phyloP scores from a whole-genome alignment of 768 basidiomycete species.

The Russula brevipes region DNA sequence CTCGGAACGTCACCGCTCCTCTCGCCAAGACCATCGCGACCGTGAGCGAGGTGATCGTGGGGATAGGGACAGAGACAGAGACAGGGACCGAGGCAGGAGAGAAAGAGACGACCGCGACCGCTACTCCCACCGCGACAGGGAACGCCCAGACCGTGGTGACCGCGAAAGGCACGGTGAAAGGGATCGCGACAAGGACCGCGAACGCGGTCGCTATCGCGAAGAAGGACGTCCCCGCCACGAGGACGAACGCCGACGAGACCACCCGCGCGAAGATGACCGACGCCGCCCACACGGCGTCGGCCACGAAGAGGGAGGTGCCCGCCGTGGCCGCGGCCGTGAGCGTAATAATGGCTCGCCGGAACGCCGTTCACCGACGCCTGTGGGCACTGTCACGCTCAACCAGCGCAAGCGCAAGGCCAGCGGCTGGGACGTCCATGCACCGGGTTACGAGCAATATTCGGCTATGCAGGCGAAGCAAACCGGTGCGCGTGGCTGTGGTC shows the following conservation, averaged over 20 bases:
- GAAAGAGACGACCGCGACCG: slow-evolving; percentile 28
- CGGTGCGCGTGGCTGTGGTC: slow-evolving; percentile 44
- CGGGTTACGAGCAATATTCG: slow-evolving; percentile 91
- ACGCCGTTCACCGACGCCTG: slow-evolving; percentile 85
- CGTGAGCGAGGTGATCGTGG: slow-evolving; percentile 34
- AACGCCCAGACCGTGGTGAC: slow-evolving; percentile 35
- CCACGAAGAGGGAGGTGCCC: slow-evolving; percentile 37
- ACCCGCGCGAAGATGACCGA: slow-evolving; percentile 37
- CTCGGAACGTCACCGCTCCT: slow-evolving; percentile 28
- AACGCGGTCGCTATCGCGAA: slow-evolving; percentile 40
- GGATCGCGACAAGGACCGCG: slow-evolving; percentile 45
- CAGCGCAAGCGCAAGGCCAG: slow-evolving; percentile 87
- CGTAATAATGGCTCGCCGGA: slow-evolving; percentile 64
- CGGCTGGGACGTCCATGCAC: slow-evolving; percentile 95
- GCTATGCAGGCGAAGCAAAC: slow-evolving; percentile 99
- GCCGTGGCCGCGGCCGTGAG: slow-evolving; percentile 49
- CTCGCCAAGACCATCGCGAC: slow-evolving; percentile 30
- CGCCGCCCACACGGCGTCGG: slow-evolving; percentile 20
- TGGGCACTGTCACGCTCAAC: slow-evolving; percentile 71
- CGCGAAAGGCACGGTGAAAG: slow-evolving; percentile 37
- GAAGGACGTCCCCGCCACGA: slow-evolving; percentile 33
- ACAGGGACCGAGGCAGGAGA: slow-evolving; percentile 31
- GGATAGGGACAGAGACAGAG: slow-evolving; percentile 31
- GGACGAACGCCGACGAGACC: slow-evolving; percentile 37
- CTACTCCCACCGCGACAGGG: slow-evolving; percentile 26